Base-by-base conservation (phyloP, 352 stramenopile species). In the Globisporangium okanoganense region DNA sequence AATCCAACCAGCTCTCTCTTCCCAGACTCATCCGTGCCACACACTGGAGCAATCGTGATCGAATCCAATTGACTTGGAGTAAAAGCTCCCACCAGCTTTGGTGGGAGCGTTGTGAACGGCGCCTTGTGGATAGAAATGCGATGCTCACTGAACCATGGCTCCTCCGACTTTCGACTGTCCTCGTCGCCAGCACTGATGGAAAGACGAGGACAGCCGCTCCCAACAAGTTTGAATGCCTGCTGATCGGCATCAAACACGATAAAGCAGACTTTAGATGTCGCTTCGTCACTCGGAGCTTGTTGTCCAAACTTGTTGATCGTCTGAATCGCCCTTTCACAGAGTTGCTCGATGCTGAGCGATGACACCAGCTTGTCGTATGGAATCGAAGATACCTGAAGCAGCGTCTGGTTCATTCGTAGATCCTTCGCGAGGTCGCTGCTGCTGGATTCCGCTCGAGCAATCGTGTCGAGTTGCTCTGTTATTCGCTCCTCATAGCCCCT, bases 101-200 rank as follows among this genome's bases (percentile, higher is more conserved):
- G 2, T 0, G 61, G 61, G 14, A 67, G 24, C 6, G 8, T 25
- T 16, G 27, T 10, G n/a, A 67, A 67, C 14, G 61, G 61, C 16
- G 47, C 8, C 4, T 0, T 22, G 47, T 62, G 47, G 3, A 35
- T 25, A 4, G 35, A 9, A 25, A 59, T 51, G 14, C 47, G 29
- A 10, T 13, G 20, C 20, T 48, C 22, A 14, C 48, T 59, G 41
- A 59, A 63, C 33, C 61, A 63, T 5, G 13, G 6, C 0, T 24
- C 35, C 5, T 49, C 41, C 20, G 24, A 8, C 45, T 2, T 20
- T 12, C 20, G n/a, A 10, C 22, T 31, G 36, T 25, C 35, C 5
- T 18, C 22, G 6, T 25, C 6, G 10, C 3, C n/a, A 2, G 5
- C 35, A 35, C 12, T 18, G 20, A 59, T 41, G 16, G 20, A 33